These are phyloP conservation scores for Capsicum baccatum DNA, from an alignment of 257 asterid genomes.

Conservation along the genomic window DNA sequence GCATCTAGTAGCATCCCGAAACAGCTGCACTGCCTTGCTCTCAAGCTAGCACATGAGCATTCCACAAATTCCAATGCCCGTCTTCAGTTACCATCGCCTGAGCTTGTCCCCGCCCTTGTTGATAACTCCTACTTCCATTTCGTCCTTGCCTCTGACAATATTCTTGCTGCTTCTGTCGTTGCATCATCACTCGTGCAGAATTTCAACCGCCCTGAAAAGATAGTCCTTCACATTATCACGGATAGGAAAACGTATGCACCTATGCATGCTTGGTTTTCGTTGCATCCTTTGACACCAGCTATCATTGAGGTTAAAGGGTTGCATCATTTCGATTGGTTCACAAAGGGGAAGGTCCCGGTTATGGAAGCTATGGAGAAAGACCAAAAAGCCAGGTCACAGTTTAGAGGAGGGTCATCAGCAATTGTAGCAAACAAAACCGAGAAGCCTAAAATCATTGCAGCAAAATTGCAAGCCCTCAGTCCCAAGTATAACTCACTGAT, in stretches of 20 bases:
- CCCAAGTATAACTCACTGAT: conserved; percentile 89
- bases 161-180: conserved; percentile 91
- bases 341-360: conserved; percentile 91
- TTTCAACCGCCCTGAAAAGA: conserved; percentile 64
- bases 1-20: conserved; percentile 98
- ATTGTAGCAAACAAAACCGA: conserved; percentile 85
- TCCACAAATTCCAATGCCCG: conserved; percentile 85
- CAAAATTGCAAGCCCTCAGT: conserved; percentile 92
- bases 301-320: conserved; percentile 83
- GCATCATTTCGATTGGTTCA: conserved; percentile 95
- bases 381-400: conserved; percentile 73
- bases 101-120: conserved; percentile 79
- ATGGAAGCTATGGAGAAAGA: conserved; percentile 99
- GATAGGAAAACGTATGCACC: conserved; percentile 87
- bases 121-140: conserved; percentile 86
- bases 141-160: conserved; percentile 91
- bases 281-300: conserved; percentile 78
- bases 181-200: conserved; percentile 83
- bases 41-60: conserved; percentile 86
- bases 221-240: conserved; percentile 82
- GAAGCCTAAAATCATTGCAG: conserved; percentile 78
- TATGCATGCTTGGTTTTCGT: conserved; percentile 98
- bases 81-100: conserved; percentile 89
- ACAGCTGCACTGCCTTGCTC: conserved; percentile 88
- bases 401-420: conserved; percentile 92